Evolutionary conservation across 208 protist species (phyloP), one percentile per base, ranked within the genome.

Genomic region (Tritrichomonas musculus): DNA sequence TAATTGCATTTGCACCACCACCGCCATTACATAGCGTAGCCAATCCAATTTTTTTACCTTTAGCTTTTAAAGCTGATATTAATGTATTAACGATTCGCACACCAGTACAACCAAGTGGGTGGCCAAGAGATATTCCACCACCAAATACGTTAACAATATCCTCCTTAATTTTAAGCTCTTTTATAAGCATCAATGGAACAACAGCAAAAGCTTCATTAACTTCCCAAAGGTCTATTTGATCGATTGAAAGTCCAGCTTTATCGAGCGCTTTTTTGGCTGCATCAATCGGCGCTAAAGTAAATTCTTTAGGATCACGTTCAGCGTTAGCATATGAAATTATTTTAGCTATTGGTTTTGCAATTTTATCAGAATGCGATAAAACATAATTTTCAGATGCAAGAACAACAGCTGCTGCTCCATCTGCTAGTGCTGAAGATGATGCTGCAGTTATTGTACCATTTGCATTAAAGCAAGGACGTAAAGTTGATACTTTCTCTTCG

Each of bases 151-250:
- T 99, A 33, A 99, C 94, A 66, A 96, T 97, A 39, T 95, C 94
- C 0, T 95, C 53, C 11, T 49, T 33, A 0, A 99, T 93, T 92
- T 95, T 94, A 1, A 97, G 94, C 9, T 98, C 94, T 0, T 97
- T 96, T 30, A 94, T 95, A 60, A 97, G 97, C 30, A 96, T 97
- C 9, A 98, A 94, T 30, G 97, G 94, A n/a, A 99, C 97, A n/a
- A 96, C 97, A 27, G 97, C 95, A 95, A 99, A 99, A 72, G 98
- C 98, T 96, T 99, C 98, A 95, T 99, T 99, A 93, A 99, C 96
- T 80, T 94, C 94, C 53, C 94, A 94, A 36, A 93, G 49, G 13
- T 94, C 94, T 0, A 94, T 82, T 55, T 94, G 75, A n/a, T 73
- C 44, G 4, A 75, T 39, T 27, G 9, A 2, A 41, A 94, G 25